Percentiles rank a stretch among this genome's conserved stretches.
Conservation (phyloP, 1,284 basidiomycete genomes). For the Trametes polyzona region DNA sequence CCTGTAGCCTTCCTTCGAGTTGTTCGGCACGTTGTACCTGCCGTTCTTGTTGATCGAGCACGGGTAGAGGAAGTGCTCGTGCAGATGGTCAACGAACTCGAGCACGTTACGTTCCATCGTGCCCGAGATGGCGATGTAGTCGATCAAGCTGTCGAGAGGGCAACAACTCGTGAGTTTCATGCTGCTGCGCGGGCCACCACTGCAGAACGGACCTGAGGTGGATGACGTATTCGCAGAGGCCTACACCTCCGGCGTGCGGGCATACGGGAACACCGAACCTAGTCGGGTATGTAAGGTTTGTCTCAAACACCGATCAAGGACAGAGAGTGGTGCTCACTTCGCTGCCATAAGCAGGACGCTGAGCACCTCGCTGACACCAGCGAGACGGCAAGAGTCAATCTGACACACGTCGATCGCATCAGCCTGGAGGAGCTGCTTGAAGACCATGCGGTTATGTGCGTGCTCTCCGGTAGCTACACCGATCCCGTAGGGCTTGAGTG, state of each 20-base stretch:
- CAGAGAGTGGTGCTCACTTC: slow-evolving; percentile 57
- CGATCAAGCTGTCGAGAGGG: slow-evolving; percentile 65
- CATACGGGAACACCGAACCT: slow-evolving; percentile 88
- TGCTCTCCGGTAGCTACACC: slow-evolving; percentile 97
- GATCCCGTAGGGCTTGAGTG: slow-evolving; percentile 82
- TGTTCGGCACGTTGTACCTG: slow-evolving; percentile 80
- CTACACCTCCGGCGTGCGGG: slow-evolving; percentile 95
- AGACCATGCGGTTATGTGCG: slow-evolving; percentile 95
- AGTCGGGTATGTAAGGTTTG: not conserved
- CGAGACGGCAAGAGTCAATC: slow-evolving; percentile 93
- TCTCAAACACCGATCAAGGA: not conserved
- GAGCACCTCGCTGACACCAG: slow-evolving; percentile 92
- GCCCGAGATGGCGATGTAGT: slow-evolving; percentile 91
- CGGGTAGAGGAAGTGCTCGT: slow-evolving; percentile 91
- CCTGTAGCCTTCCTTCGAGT: slow-evolving; percentile 76
- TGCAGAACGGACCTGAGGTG: slow-evolving; percentile 63
- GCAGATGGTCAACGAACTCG: slow-evolving; percentile 88
- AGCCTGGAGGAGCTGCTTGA: slow-evolving; percentile 94
- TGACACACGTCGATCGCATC: slow-evolving; percentile 96
- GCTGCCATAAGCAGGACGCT: slow-evolving; percentile 94
- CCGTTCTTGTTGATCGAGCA: slow-evolving; percentile 88
- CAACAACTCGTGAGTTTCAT: not conserved
- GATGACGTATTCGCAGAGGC: slow-evolving; percentile 92
- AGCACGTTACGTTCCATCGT: slow-evolving; percentile 94
- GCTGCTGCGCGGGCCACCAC: not conserved